Conservation (phyloP, 2,329 filamentous ascomycete species). For the Spiromastix sp. region DNA sequence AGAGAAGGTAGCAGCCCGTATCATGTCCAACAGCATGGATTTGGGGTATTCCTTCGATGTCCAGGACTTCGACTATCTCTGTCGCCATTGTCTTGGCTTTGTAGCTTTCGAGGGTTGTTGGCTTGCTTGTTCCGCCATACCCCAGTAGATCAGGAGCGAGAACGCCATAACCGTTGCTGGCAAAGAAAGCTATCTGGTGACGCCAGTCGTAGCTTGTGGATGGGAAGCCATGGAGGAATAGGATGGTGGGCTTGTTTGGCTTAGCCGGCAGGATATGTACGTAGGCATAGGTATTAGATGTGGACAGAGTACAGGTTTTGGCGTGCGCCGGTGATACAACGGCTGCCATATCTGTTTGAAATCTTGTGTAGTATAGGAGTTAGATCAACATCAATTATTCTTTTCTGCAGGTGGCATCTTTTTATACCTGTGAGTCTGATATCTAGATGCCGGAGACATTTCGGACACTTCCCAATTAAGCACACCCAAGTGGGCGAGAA, state of each 20-base stretch:
- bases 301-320: no score
- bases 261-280: constrained; percentile 15
- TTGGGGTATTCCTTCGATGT: constrained; percentile 14
- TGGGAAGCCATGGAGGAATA: constrained; percentile 42
- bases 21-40: constrained; percentile 19
- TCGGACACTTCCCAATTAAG: no score
- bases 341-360: no score
- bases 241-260: constrained; percentile 23
- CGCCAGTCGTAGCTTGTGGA: constrained; percentile 37
- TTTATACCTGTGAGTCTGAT: no score
- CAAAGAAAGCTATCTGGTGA: constrained; percentile 27
- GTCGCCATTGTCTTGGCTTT: constrained; percentile 20
- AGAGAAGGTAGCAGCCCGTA: constrained; percentile 16
- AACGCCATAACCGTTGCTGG: constrained; percentile 31
- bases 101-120: constrained; percentile 18
- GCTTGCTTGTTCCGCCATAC: constrained; percentile 26
- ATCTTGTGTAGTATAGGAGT: no score
- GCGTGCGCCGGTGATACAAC: no score
- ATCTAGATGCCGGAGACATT: no score
- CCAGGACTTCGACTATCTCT: constrained; percentile 26
- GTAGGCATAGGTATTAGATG: no score
- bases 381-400: no score
- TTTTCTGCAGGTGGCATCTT: no score
- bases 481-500: no score
- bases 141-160: constrained; percentile 35